Evolutionary conservation across 495 filamentous ascomycete species (phyloP).

Genomic region (Aspergillus ostianus): DNA sequence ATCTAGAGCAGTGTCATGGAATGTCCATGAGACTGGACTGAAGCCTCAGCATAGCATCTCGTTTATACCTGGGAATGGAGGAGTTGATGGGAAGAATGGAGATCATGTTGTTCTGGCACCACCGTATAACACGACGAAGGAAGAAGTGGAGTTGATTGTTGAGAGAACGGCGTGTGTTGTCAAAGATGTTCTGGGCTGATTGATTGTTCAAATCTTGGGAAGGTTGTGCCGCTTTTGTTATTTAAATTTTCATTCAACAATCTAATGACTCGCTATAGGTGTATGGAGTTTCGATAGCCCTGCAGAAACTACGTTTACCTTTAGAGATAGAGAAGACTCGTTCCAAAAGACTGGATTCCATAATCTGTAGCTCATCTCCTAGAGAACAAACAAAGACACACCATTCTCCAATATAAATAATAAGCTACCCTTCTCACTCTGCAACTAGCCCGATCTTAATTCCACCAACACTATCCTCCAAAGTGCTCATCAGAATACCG

Average conservation of each 20-base stretch:
- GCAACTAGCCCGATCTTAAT: too few species aligned
- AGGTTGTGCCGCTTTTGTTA: neutral
- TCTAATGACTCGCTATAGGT: neutral
- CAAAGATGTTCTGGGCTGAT: slow-evolving; percentile 26
- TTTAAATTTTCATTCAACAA: neutral
- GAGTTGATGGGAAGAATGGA: slow-evolving; percentile 60
- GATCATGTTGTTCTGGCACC: slow-evolving; percentile 75
- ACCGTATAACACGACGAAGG: slow-evolving; percentile 60
- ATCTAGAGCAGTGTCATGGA: slow-evolving; percentile 33
- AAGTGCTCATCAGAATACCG: too few species aligned
- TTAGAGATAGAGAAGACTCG: too few species aligned
- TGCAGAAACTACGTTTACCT: too few species aligned
- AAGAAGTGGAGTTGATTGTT: slow-evolving; percentile 60
- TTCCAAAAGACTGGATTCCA: too few species aligned
- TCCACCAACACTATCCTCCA: too few species aligned
- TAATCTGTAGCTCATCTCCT: too few species aligned
- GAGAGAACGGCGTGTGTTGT: slow-evolving; percentile 33
- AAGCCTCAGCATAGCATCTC: slow-evolving; percentile 55
- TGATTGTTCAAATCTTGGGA: neutral
- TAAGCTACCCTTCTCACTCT: too few species aligned
- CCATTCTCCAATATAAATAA: too few species aligned
- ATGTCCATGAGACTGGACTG: slow-evolving; percentile 52
- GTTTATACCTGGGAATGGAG: slow-evolving; percentile 68
- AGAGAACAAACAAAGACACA: too few species aligned
- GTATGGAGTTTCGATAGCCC: too few species aligned